A percentile compares a stretch with the other conserved stretches of the same genome.
Conservation (phyloP, 139 green algal genomes). For the Nannochloris sp. region DNA sequence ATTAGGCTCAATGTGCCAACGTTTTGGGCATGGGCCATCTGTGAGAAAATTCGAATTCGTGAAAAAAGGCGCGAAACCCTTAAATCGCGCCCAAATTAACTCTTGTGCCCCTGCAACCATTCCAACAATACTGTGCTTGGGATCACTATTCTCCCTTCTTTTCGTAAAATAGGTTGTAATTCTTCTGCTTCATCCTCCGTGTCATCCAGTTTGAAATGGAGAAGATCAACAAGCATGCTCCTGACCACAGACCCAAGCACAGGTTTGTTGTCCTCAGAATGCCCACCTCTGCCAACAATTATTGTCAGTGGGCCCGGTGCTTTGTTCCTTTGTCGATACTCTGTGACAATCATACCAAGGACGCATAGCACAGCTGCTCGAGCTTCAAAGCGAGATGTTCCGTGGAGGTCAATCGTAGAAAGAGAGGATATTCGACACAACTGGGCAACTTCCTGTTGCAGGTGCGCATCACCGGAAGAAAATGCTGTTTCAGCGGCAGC, state of each 20-base stretch:
- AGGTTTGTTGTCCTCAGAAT: slow-evolving; percentile 9
- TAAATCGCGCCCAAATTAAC: neutral
- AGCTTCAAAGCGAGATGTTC: slow-evolving; percentile 28
- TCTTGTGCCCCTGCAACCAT: neutral
- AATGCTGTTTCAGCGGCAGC: slow-evolving; percentile 27
- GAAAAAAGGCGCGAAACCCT: too few species aligned
- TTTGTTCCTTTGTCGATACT: neutral
- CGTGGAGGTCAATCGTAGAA: slow-evolving; percentile 32
- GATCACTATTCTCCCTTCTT: slow-evolving; percentile 23
- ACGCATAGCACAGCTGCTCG: slow-evolving; percentile 40
- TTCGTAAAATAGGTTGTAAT: neutral
- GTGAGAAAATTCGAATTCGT: too few species aligned
- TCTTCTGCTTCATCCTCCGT: neutral
- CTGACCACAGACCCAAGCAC: slow-evolving; percentile 9
- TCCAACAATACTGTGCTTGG: neutral
- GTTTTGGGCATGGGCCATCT: too few species aligned
- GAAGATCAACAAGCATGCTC: slow-evolving; percentile 11
- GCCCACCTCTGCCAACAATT: slow-evolving; percentile 18
- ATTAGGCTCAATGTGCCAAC: too few species aligned
- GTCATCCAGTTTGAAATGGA: slow-evolving; percentile 4
- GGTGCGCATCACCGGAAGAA: slow-evolving; percentile 9
- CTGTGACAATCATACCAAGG: slow-evolving; percentile 22
- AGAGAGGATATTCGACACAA: slow-evolving; percentile 4
- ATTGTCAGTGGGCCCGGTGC: slow-evolving; percentile 1
- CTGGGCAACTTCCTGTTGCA: slow-evolving; percentile 6